phyloP scores from a whole-genome alignment of 2,329 filamentous ascomycete species.

The Calonectria hawksworthii region DNA sequence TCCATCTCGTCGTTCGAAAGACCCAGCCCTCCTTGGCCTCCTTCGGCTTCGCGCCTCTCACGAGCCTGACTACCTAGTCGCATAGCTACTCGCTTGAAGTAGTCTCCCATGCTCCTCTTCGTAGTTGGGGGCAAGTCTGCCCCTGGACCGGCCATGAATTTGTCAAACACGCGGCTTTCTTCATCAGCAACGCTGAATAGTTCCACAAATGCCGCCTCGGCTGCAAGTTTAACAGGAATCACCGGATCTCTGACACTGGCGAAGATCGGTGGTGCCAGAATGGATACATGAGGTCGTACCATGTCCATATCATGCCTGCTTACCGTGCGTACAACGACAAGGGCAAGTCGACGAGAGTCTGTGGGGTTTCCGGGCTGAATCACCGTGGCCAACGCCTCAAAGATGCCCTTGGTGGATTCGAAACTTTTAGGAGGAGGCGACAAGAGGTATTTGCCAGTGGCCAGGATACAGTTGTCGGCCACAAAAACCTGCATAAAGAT shows the following conservation, averaged over 20 bases:
- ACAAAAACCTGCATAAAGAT: constrained; percentile 75
- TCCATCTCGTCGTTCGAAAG: constrained; percentile 92
- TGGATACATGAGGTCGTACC: constrained; percentile 82
- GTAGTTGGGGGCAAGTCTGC: constrained; percentile 77
- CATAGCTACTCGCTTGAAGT: constrained; percentile 93
- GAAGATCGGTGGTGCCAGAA: constrained; percentile 89
- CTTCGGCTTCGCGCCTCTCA: constrained; percentile 92
- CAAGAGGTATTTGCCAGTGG: constrained; percentile 91
- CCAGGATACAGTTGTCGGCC: constrained; percentile 88
- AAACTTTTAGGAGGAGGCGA: constrained; percentile 77
- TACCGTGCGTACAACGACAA: constrained; percentile 90
- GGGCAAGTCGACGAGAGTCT: constrained; percentile 86
- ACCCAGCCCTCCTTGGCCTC: constrained; percentile 87
- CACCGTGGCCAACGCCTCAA: constrained; percentile 81
- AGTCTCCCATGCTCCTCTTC: constrained; percentile 94
- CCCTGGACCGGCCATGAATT: constrained; percentile 82
- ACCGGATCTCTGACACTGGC: constrained; percentile 90
- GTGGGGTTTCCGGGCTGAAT: constrained; percentile 83
- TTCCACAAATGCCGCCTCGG: constrained; percentile 93
- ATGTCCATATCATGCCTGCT: constrained; percentile 84
- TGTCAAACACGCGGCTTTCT: constrained; percentile 89
- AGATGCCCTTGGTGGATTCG: constrained; percentile 83
- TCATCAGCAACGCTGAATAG: constrained; percentile 92
- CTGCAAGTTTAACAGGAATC: constrained; percentile 95
- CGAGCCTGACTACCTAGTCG: constrained; percentile 88